Conservation (phyloP, 2,329 filamentous ascomycete genomes). For the Pseudogymnoascus sp. region DNA sequence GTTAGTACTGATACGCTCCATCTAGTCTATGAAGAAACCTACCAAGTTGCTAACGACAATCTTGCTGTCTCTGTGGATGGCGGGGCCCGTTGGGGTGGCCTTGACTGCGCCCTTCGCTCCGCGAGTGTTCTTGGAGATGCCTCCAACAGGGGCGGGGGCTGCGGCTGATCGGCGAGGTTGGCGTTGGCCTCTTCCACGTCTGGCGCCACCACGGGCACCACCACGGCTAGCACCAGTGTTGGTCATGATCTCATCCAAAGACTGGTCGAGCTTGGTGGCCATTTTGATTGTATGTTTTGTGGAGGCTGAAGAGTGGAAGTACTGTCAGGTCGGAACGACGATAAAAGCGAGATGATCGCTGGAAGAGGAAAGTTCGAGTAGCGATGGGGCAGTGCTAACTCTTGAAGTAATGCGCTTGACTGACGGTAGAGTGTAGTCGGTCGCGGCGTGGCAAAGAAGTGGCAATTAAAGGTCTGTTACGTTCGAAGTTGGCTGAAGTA, state of each 20-base stretch:
- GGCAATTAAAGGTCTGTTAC: conserved; percentile 21
- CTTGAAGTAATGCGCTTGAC: conserved; percentile 19
- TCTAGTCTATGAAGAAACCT: conserved; percentile 35
- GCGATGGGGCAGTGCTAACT: conserved; percentile 24
- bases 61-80: conserved; percentile 71
- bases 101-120: conserved; percentile 51
- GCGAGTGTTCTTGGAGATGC: conserved; percentile 69
- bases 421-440: conserved; percentile 20
- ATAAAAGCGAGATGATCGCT: conserved; percentile 20
- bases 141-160: conserved; percentile 66
- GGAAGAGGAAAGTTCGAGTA: conserved; percentile 18
- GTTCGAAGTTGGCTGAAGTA: conserved; percentile 8
- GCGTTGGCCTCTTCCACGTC: conserved; percentile 36
- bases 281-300: conserved; percentile 43
- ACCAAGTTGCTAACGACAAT: conserved; percentile 98
- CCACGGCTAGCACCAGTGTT: conserved; percentile 32
- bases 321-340: conserved; percentile 26
- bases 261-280: conserved; percentile 93
- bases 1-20: conserved; percentile 10
- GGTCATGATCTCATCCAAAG: conserved; percentile 94
- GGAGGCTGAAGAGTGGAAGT: conserved; percentile 19
- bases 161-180: conserved; percentile 26
- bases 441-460: conserved; percentile 21
- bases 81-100: conserved; percentile 56
- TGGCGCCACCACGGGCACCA: conserved; percentile 29